Conservation (phyloP, 2,329 filamentous ascomycete genomes). For the Tympanopsis confertula region DNA sequence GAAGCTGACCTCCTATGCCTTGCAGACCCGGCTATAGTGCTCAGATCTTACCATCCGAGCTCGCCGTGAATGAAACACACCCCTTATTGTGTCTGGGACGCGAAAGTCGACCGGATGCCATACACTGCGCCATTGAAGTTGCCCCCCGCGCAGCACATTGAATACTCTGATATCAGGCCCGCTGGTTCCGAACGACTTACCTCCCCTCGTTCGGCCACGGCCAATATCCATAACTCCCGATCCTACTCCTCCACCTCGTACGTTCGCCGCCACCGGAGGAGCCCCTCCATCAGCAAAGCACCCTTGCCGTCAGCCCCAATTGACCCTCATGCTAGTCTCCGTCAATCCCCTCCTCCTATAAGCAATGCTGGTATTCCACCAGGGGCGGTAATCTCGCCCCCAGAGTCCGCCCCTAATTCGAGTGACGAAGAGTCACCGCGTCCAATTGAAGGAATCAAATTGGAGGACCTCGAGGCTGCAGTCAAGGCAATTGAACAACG, state of each 20-base stretch:
- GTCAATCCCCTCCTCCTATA: constrained; percentile 72
- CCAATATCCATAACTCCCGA: background rate
- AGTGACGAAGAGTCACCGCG: constrained; percentile 62
- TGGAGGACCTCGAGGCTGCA: constrained; percentile 66
- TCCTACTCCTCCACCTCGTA: background rate
- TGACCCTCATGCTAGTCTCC: constrained; percentile 45
- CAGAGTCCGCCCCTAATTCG: constrained; percentile 69
- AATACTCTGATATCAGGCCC: background rate
- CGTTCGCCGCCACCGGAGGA: background rate
- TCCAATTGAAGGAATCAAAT: constrained; percentile 34
- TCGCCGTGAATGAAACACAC: too few relatives aligned
- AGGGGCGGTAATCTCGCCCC: constrained; percentile 80
- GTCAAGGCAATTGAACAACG: constrained; percentile 57
- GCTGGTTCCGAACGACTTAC: background rate
- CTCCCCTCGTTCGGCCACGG: background rate
- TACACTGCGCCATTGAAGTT: background rate
- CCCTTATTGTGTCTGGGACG: background rate
- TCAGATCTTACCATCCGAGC: too few relatives aligned
- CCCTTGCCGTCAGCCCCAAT: background rate
- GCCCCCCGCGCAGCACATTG: background rate
- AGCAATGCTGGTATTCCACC: constrained; percentile 66
- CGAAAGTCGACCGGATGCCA: background rate
- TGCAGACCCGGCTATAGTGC: too few relatives aligned
- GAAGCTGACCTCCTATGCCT: too few relatives aligned
- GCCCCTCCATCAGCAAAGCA: background rate